Base-by-base conservation (phyloP, 768 basidiomycete species). In the Pulveroboletus sp. region DNA sequence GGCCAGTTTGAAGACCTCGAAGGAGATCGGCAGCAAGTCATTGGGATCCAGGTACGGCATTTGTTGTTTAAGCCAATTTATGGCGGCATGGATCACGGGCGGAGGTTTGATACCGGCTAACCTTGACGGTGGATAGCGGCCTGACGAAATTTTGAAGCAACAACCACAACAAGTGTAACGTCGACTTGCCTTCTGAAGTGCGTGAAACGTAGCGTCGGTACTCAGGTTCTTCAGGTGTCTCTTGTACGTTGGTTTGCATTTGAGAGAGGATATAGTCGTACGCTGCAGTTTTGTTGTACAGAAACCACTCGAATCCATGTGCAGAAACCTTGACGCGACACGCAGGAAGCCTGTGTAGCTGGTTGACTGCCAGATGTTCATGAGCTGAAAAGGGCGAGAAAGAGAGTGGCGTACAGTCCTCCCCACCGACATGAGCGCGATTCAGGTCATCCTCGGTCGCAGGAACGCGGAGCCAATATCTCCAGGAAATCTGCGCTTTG, bases 261-360 rank as follows among this genome's bases (percentile, higher is more conserved):
- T 87, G 81, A 11, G 86, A 77, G 17, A 95, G 70, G 45, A 98
- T 93, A 45, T 81, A 77, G 62, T 98, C 93, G 68, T 86, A 97
- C 4, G 92, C 84, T 4, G 89, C 80, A 4, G 91, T 94, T 41
- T 83, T 76, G 69, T 97, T 98, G 69, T 90, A 96, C 35, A 98
- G 59, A 65, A 91, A 91, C 85, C 90, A 93, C 65, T 98, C 93
- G 37, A 93, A 75, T 16, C 95, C 95, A 57, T 94, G 82, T 4
- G 89, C 59, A 7, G 83, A 83, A 24, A 93, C 63, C 47, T 89
- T 84, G 26, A 97, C 80, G 32, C 95, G 85, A 60, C 92, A 95
- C 13, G 86, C 80, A 49, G 79, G 74, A 20, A 77, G 61, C 13
- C 63, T 59, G 13, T 63, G 51, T 1, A 64, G 59, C 38, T 63